Conservation (phyloP, 768 basidiomycete genomes). For the Tephrocybe sp. region DNA sequence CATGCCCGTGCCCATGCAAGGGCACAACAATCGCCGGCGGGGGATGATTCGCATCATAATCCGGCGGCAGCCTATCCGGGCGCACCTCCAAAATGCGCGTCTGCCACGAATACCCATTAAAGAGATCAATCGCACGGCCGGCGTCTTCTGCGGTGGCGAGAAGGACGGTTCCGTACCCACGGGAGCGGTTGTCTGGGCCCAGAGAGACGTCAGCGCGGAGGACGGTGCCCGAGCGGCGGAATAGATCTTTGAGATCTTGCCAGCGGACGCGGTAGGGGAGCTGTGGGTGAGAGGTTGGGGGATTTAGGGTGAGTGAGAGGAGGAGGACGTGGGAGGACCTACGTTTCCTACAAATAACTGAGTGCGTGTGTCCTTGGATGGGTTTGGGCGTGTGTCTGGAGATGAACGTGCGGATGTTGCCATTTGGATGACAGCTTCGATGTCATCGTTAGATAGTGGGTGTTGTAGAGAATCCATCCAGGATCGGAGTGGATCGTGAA, state of each 20-base stretch:
- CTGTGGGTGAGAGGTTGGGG: conserved; percentile 34
- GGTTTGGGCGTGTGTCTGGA: conserved; percentile 41
- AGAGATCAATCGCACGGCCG: conserved; percentile 90
- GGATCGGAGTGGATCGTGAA: neutral
- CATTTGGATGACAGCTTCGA: conserved; percentile 88
- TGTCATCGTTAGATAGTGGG: conserved; percentile 70
- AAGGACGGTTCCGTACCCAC: conserved; percentile 93
- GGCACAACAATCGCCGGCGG: conserved; percentile 13
- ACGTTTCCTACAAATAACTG: conserved; percentile 98
- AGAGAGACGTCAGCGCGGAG: conserved; percentile 75
- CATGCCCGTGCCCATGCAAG: too few relatives aligned
- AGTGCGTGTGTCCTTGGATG: conserved; percentile 81
- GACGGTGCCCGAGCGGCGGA: conserved; percentile 91
- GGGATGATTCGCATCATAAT: conserved; percentile 43
- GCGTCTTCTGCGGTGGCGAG: conserved; percentile 95
- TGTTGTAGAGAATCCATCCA: conserved; percentile 5
- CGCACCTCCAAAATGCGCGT: conserved; percentile 89
- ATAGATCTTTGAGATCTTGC: conserved; percentile 99
- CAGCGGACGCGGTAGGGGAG: conserved; percentile 96
- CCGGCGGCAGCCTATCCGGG: conserved; percentile 75
- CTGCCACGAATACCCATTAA: conserved; percentile 98
- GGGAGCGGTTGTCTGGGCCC: conserved; percentile 85
- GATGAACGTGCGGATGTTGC: conserved; percentile 73
- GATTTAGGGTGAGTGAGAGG: conserved; percentile 1
- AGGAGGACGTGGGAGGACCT: conserved; percentile 30